Base-by-base conservation (phyloP, 345 rosid genomes). In the Jatropha curcas region DNA sequence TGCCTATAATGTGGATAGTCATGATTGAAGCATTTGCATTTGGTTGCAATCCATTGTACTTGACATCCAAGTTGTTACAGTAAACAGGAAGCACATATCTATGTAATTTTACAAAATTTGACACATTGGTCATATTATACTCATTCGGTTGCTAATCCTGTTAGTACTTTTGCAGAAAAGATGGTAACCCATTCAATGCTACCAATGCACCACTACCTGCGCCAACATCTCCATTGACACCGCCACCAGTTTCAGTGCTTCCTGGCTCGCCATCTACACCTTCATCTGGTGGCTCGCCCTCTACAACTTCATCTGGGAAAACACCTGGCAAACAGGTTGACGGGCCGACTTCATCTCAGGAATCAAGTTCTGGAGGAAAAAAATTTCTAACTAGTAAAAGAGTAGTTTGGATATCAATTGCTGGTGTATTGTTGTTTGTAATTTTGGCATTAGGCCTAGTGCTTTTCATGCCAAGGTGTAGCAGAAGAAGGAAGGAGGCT, bases 331-430 rank as follows among this genome's bases (percentile, higher is more conserved):
- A 78, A 73, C 86, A 74, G 73, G 84, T 92, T 59, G 87, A 84
- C 35, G 93, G 89, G 60, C 90, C 94, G 20, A 66, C 98, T 82
- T 71, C 87, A 9, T 31, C 87, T 25, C 83, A 76, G 69, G 84
- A 77, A 57, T 80, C 96, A 7, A 84, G 57, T 68, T 73, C 91
- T 61, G 79, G 73, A 65, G 82, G 65, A 59, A 82, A 80, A 70
- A 86, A 77, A 53, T 80, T 71, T 75, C 82, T 79, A 2, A 73
- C 87, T 35, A 78, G 84, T 69, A 95, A 86, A 76, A 86, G 69
- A 78, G 77, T 86, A 51, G 88, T 91, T 71, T 86, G 91, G 90
- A 86, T 95, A 85, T 81, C 89, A 73, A 87, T 95, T 73, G 98
- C 90, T 25, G 87, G 82, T 5, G 86, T 85, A 33, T 55, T 95